phyloP scores from a whole-genome alignment of 352 stramenopile species.

The Globisporangium canariense region DNA sequence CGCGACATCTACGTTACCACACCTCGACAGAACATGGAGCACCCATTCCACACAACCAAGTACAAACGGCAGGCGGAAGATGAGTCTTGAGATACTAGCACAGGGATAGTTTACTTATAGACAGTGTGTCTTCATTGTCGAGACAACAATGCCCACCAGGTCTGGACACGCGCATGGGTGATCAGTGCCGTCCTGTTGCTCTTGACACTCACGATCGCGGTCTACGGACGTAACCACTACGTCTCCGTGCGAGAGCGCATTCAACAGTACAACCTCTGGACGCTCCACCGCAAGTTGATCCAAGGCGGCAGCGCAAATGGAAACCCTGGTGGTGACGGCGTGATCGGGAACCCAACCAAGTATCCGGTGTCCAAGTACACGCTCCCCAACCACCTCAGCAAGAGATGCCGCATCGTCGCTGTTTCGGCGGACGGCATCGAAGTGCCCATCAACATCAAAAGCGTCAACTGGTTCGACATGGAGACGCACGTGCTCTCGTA shows the following conservation, averaged over 20 bases:
- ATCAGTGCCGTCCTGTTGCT: neutral
- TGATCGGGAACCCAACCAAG: slow-evolving; percentile 51
- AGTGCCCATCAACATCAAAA: slow-evolving; percentile 37
- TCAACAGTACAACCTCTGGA: slow-evolving; percentile 26
- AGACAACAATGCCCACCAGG: neutral
- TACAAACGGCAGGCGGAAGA: slow-evolving; percentile 13
- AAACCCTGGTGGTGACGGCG: slow-evolving; percentile 32
- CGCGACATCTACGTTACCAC: slow-evolving; percentile 6
- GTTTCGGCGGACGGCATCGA: slow-evolving; percentile 37
- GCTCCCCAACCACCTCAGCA: slow-evolving; percentile 61
- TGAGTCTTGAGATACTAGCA: neutral
- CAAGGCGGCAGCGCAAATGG: slow-evolving; percentile 31
- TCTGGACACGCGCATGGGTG: slow-evolving; percentile 6
- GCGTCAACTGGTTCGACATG: slow-evolving; percentile 44
- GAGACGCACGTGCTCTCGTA: slow-evolving; percentile 23
- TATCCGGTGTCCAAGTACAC: slow-evolving; percentile 55
- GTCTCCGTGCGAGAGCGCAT: slow-evolving; percentile 2
- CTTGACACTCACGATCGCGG: neutral
- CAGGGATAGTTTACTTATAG: neutral
- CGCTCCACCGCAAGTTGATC: slow-evolving; percentile 31
- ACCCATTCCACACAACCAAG: neutral
- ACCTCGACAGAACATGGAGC: neutral
- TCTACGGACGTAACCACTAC: slow-evolving; percentile 8
- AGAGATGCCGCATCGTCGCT: slow-evolving; percentile 45
- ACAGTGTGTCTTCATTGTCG: neutral